Percentiles rank a stretch among this genome's conserved stretches.
These are phyloP conservation scores for Podaxis mareebaensis DNA, from an alignment of 768 basidiomycete species.

Conservation along the genomic window DNA sequence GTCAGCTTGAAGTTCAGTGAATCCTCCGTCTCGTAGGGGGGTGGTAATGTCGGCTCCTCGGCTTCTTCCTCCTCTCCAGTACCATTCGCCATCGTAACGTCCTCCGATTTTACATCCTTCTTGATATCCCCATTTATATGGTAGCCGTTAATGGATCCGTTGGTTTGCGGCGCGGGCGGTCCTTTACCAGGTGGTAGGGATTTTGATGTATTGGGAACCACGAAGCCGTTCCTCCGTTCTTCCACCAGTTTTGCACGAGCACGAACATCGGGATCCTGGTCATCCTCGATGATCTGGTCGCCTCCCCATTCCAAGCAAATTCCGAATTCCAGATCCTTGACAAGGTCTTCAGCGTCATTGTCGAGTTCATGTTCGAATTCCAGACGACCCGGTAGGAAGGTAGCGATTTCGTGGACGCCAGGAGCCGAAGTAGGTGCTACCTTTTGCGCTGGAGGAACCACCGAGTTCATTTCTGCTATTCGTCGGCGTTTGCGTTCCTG, in stretches of 20 bases:
- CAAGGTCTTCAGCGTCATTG: constrained; percentile 93
- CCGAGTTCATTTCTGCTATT: constrained; percentile 76
- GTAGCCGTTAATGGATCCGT: constrained; percentile 47
- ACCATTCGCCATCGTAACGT: constrained; percentile 48
- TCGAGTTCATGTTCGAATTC: constrained; percentile 98
- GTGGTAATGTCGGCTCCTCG: constrained; percentile 70
- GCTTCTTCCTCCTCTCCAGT: constrained; percentile 55
- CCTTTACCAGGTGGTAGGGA: constrained; percentile 38
- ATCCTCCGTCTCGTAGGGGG: constrained; percentile 79
- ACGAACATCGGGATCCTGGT: constrained; percentile 73
- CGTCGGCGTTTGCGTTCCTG: constrained; percentile 87
- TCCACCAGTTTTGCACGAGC: constrained; percentile 54
- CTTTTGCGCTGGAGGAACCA: constrained; percentile 59
- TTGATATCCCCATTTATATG: constrained; percentile 42
- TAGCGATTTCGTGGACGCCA: constrained; percentile 87
- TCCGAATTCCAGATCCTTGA: constrained; percentile 96
- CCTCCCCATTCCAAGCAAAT: constrained; percentile 86
- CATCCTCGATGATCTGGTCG: constrained; percentile 76
- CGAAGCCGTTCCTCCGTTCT: constrained; percentile 37
- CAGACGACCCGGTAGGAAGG: constrained; percentile 93
- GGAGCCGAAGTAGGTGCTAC: constrained; percentile 86
- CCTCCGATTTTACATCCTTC: constrained; percentile 44
- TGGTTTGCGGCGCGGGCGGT: constrained; percentile 28
- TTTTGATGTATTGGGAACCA: constrained; percentile 26
- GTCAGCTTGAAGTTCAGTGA: constrained; percentile 89